Evolutionary conservation across 169 alveolate species (phyloP).

Genomic region (Cryptosporidium bovis): DNA sequence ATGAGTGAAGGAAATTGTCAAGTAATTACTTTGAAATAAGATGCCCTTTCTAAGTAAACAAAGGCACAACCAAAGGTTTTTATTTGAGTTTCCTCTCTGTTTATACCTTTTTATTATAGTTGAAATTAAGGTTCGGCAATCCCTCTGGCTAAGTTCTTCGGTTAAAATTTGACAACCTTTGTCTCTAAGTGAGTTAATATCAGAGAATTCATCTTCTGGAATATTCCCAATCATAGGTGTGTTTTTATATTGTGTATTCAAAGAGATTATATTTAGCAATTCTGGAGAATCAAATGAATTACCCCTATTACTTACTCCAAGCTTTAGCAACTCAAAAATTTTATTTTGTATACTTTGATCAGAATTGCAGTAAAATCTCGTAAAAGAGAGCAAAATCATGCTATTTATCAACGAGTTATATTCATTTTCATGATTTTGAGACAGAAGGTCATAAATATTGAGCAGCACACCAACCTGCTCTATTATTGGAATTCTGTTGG

Average conservation of each 20-base stretch:
- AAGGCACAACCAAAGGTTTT: constrained; percentile 28
- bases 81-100: constrained; percentile 7
- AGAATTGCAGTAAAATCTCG: constrained; percentile 34
- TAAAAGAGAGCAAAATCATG: constrained; percentile 60
- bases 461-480: constrained; percentile 39
- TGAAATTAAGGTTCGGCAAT: neutral
- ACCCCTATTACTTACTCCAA: constrained; percentile 31
- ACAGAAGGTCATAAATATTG: constrained; percentile 10
- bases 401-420: constrained; percentile 29
- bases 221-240: constrained; percentile 23
- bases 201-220: neutral
- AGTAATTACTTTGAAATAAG: constrained; percentile 10
- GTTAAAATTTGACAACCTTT: neutral
- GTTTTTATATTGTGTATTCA: constrained; percentile 14
- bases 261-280: constrained; percentile 16
- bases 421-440: constrained; percentile 17
- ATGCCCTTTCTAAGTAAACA: constrained; percentile 41
- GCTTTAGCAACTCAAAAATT: constrained; percentile 42
- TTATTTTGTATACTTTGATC: constrained; percentile 46
- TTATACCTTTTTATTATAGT: neutral
- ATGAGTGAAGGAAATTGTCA: constrained; percentile 21
- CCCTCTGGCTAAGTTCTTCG: neutral
- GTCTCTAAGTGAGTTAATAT: neutral
- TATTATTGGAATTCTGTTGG: constrained; percentile 32
- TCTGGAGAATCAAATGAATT: constrained; percentile 24